Conservation (phyloP, 106 monocot genomes). For the Apostasia ramifera region DNA sequence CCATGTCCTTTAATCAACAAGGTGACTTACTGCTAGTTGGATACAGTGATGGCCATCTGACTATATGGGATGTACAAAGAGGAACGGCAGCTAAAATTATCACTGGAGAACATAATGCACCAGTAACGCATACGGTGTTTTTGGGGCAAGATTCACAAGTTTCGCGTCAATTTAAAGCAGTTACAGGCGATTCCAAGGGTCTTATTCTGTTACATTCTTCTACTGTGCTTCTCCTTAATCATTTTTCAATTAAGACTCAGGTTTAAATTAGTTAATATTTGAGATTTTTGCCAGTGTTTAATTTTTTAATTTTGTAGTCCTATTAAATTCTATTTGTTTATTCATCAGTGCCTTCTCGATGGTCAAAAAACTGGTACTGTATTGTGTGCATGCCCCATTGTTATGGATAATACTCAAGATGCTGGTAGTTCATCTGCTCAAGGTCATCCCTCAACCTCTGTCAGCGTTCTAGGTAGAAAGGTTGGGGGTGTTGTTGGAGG, state of each 20-base stretch:
- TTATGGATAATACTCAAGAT: conserved; percentile 36
- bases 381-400: conserved; percentile 65
- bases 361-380: conserved; percentile 74
- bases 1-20: conserved; percentile 96
- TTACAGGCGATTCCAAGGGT: conserved; percentile 89
- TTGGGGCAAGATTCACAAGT: conserved; percentile 67
- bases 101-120: conserved; percentile 64
- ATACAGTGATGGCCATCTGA: conserved; percentile 84
- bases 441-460: conserved; percentile 33
- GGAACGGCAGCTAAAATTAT: conserved; percentile 60
- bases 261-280: conserved; percentile 19
- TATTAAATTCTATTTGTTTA: conserved; percentile 4
- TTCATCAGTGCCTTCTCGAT: conserved; percentile 69
- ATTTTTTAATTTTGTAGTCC: background rate
- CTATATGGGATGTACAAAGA: conserved; percentile 88
- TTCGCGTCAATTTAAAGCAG: conserved; percentile 79
- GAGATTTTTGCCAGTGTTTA: background rate
- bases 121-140: conserved; percentile 80
- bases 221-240: conserved; percentile 71
- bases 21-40: conserved; percentile 93
- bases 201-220: conserved; percentile 76
- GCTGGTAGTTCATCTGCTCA: conserved; percentile 40
- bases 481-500: conserved; percentile 77
- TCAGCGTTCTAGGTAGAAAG: conserved; percentile 77
- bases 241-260: conserved; percentile 76